A percentile compares a stretch with the other conserved stretches of the same genome.
phyloP scores from a whole-genome alignment of 805 yeast genomes.

The Pichia paraexigua region DNA sequence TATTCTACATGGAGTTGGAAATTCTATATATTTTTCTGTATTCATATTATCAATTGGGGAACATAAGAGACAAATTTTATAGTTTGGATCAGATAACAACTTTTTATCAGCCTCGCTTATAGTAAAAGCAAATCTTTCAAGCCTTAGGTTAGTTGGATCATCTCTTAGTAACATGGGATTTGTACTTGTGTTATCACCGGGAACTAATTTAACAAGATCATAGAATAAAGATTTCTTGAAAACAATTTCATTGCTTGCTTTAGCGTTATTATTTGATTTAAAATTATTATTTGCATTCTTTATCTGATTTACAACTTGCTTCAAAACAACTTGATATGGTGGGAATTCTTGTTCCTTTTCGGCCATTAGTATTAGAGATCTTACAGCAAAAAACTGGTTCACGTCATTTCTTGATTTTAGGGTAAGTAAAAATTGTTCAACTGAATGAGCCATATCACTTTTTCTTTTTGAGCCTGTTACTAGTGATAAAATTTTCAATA shows the following conservation, averaged over 20 bases:
- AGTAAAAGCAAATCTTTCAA: slow-evolving; percentile 26
- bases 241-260: background rate
- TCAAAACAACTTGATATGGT: background rate
- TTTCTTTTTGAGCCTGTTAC: background rate
- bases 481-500: background rate
- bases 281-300: background rate
- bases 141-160: background rate
- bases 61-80: slow-evolving; percentile 45
- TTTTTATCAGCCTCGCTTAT: slow-evolving; percentile 36
- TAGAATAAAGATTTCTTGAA: slow-evolving; percentile 1
- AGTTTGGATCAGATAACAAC: slow-evolving; percentile 27
- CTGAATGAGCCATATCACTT: slow-evolving; percentile 4
- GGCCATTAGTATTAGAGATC: slow-evolving; percentile 36
- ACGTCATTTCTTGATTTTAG: slow-evolving; percentile 27
- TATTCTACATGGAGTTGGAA: slow-evolving; percentile 67
- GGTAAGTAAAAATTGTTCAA: background rate
- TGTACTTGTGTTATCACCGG: background rate
- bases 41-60: slow-evolving; percentile 32
- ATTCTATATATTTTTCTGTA: slow-evolving; percentile 36
- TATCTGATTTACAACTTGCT: background rate
- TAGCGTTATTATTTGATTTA: background rate
- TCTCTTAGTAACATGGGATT: background rate
- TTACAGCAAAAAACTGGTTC: slow-evolving; percentile 38
- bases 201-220: background rate
- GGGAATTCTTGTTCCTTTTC: slow-evolving; percentile 7